Percentiles rank a stretch among this genome's conserved stretches.
These are phyloP conservation scores for Rhodocollybia butyracea DNA, from an alignment of 768 basidiomycete species.

Conservation along the genomic window DNA sequence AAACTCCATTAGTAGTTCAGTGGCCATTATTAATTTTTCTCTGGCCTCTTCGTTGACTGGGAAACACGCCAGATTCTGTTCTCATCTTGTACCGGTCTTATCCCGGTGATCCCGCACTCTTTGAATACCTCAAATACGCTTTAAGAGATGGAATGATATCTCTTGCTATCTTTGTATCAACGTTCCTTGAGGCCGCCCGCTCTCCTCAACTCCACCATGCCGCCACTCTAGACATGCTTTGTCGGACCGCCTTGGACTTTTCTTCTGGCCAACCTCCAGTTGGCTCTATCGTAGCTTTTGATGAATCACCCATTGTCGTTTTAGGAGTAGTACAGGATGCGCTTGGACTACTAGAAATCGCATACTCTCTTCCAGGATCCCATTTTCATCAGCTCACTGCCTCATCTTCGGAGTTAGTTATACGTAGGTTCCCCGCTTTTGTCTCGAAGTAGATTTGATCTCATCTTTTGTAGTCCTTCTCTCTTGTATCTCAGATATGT, in stretches of 20 bases:
- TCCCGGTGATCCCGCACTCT: conserved; percentile 67
- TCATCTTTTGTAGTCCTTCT: conserved; percentile 38
- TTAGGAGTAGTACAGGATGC: conserved; percentile 60
- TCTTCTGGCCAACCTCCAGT: conserved; percentile 48
- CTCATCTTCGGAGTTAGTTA: conserved; percentile 63
- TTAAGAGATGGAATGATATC: conserved; percentile 56
- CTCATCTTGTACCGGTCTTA: conserved; percentile 64
- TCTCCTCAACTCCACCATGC: conserved; percentile 61
- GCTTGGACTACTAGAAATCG: conserved; percentile 53
- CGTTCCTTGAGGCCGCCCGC: conserved; percentile 64
- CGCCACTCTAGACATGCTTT: conserved; percentile 68
- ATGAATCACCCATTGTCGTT: conserved; percentile 45
- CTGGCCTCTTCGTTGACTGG: neutral
- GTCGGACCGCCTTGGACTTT: conserved; percentile 63
- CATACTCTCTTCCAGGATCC: conserved; percentile 51
- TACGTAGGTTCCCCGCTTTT: conserved; percentile 12
- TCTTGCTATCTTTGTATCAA: conserved; percentile 56
- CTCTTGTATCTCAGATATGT: conserved; percentile 56
- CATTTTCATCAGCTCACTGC: conserved; percentile 55
- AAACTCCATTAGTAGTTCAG: conserved; percentile 60
- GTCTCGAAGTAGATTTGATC: neutral
- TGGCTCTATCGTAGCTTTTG: conserved; percentile 51
- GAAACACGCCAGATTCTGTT: conserved; percentile 53
- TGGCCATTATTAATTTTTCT: conserved; percentile 8
- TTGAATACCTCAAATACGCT: conserved; percentile 60